Base-by-base conservation (phyloP, 192 early-diverging fungal species). In the Backusella westeae region DNA sequence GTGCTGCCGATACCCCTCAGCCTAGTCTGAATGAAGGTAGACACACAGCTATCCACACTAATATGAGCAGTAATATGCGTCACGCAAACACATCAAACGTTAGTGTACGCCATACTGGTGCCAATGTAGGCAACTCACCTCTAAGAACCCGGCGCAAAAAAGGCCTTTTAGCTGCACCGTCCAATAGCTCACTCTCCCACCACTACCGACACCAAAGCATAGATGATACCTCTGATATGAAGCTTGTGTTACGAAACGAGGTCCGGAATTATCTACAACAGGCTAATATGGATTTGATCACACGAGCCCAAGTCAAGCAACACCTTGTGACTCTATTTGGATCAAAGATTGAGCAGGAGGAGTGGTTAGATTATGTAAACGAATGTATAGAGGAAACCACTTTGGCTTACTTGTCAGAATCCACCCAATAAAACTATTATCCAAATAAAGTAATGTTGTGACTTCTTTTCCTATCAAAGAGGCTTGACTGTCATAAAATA, bases 271-370 rank as follows among this genome's bases (percentile, higher is more conserved):
- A 77, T 71, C 52, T 83, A 10, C 68, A 69, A 4, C 44, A 73
- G 34, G 78, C 73, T 21, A 76, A 83, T 67, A 41, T 83, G 1
- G 73, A 75, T 34, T 56, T 59, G 23, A 79, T 72, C 17, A 83
- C 82, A 10, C 81, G 81, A n/a, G 70, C 77, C 0, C 75, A 82
- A 63, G 81, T 82, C 39, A 82, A 78, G 5, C 59, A 79, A 3
- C 81, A 82, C 74, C 44, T 82, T 17, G 53, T 70, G 4, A 41
- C 29, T n/a, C 34, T 71, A 44, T 74, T 82, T 56, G 77, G 81
- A 7, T 75, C 56, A 44, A 39, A 66, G 17, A 71, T 67, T 8
- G 67, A 77, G 8, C 77, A 82, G 10, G 70, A 63, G 14, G 36
- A 69, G 19, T 36, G 34, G 67, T n/a, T 69, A 36, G 36, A 69